A percentile compares a stretch with the other conserved stretches of the same genome.
These are phyloP conservation scores for Hyaloscypha hepaticicola DNA, from an alignment of 495 filamentous ascomycete species.

Conservation along the genomic window DNA sequence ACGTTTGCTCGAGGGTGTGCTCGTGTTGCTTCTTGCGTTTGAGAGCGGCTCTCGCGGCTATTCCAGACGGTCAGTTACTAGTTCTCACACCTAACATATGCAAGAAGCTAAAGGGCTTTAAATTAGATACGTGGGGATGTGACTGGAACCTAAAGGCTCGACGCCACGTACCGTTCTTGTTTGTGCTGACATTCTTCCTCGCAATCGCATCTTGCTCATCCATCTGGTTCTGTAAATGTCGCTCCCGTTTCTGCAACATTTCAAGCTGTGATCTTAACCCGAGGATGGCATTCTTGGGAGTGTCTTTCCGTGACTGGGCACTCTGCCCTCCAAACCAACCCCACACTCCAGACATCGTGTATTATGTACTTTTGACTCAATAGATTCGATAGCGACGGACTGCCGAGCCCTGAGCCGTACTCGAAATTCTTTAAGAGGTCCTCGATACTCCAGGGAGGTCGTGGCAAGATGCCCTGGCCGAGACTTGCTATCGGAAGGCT, in stretches of 20 bases:
- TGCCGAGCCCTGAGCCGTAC: constrained; percentile 16
- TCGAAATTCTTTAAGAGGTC: not conserved
- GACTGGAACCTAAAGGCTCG: not conserved
- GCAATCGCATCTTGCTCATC: constrained; percentile 89
- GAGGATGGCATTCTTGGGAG: constrained; percentile 95
- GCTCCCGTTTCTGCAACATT: constrained; percentile 97
- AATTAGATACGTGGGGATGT: not conserved
- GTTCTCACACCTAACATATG: not conserved
- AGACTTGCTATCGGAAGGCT: constrained; percentile 22
- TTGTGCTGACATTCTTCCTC: constrained; percentile 83
- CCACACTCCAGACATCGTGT: constrained; percentile 65
- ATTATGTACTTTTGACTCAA: constrained; percentile 9
- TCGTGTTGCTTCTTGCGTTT: constrained; percentile 93
- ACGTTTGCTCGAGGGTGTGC: constrained; percentile 85
- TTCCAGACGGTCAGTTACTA: constrained; percentile 29
- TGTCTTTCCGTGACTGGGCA: constrained; percentile 83
- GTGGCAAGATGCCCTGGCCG: not conserved
- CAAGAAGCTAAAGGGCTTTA: not conserved
- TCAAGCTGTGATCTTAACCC: constrained; percentile 84
- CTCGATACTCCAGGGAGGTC: not conserved
- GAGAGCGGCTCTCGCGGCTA: constrained; percentile 88
- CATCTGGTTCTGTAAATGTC: constrained; percentile 86
- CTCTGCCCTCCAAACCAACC: constrained; percentile 82
- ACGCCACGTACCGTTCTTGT: constrained; percentile 78
- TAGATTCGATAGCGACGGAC: constrained; percentile 10